Evolutionary conservation across 805 yeast species (phyloP), one percentile per base, ranked within the genome.

Genomic region (Suhomyces pyralidae): DNA sequence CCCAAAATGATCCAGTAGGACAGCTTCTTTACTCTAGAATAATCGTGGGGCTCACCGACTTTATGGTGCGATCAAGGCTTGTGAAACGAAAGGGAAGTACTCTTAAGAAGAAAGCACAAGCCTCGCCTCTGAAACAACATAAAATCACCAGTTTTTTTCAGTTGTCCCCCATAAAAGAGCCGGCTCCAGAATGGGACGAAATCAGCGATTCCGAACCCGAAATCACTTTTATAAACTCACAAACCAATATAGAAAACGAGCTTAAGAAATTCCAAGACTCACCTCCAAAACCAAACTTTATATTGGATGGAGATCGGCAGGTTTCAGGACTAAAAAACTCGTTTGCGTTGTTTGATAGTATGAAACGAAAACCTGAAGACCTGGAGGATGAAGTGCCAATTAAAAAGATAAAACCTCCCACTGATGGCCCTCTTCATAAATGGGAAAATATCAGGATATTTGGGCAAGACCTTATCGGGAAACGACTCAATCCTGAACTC

Each of bases 401-500:
- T 7, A 38, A 38, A 12, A 38, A 38, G 42, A 10, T 10, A 22
- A 28, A 46, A 10, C 24, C 17, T 12, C 40, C 40, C 14, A 17
- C 5, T 1, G 42, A 38, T 19, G 42, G 45, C 10, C 26, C 44
- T 6, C 8, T 43, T 15, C 22, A 20, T 28, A 19, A 26, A 24
- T 25, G 48, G 42, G 55, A 52, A 14, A 44, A 53, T 10, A 53
- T 67, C 34, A 59, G 55, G 36, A 58, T 73, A 2, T 72, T 69
- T 60, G 77, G 68, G 50, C 77, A 75, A 22, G 53, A 55, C 12
- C 49, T 70, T 5, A 48, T 73, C 5, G 56, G 66, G 2, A 52
- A 53, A 17, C 60, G 60, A 36, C 54, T 73, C 12, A 61, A 61
- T 50, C 68, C 69, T 2, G 51, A 50, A 15, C 46, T 53, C 14